phyloP scores from a whole-genome alignment of 305 asterid genomes.

The Fraxinus baroniana region DNA sequence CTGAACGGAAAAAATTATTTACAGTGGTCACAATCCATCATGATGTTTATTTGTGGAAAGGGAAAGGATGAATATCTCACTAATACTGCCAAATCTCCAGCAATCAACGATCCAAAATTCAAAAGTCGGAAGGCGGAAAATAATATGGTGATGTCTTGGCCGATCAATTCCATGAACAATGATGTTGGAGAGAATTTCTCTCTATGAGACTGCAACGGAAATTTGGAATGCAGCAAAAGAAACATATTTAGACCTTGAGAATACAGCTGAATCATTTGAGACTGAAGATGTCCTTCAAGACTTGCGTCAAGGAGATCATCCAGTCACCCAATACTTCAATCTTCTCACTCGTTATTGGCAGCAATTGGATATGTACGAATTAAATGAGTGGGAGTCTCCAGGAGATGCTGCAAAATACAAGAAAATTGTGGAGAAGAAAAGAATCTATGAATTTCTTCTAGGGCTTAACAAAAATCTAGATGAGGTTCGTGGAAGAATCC shows the following conservation, averaged over 20 bases:
- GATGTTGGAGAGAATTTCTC: not conserved
- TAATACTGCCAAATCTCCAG: not conserved
- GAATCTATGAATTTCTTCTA: not conserved
- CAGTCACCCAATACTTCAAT: not conserved
- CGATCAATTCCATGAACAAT: not conserved
- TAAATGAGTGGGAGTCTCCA: not conserved
- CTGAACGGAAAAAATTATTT: not conserved
- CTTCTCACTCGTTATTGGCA: not conserved
- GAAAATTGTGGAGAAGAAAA: conserved; percentile 1
- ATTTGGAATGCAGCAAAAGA: not conserved
- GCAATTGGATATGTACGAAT: not conserved
- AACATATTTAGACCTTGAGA: not conserved
- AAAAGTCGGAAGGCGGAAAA: not conserved
- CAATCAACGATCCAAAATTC: not conserved
- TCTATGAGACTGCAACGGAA: not conserved
- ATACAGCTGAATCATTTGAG: no score
- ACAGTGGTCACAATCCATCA: not conserved
- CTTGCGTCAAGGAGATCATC: not conserved
- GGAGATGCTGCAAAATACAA: not conserved
- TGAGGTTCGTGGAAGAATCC: not conserved
- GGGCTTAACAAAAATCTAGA: not conserved
- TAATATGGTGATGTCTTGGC: not conserved
- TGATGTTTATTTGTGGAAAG: not conserved
- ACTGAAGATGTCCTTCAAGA: not conserved
- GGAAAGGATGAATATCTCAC: not conserved